phyloP scores from a whole-genome alignment of 495 filamentous ascomycete species.

The Annulohypoxylon stygium region DNA sequence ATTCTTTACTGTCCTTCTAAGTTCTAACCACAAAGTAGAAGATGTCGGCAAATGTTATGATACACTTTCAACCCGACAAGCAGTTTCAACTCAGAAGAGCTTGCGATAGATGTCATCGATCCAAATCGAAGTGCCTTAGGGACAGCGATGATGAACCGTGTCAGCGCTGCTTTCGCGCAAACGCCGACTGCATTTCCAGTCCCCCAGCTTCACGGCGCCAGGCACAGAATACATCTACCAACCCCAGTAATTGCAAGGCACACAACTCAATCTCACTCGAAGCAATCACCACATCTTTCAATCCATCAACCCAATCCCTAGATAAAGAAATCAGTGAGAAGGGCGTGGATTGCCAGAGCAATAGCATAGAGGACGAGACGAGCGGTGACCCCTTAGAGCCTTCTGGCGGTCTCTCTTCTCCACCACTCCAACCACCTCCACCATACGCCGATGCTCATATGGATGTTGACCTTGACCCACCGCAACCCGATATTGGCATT shows the following conservation, averaged over 20 bases:
- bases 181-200: background rate
- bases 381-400: too few species aligned
- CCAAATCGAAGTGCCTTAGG: constrained; percentile 6
- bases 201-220: background rate
- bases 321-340: background rate
- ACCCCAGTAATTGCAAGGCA: background rate
- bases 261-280: background rate
- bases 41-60: background rate
- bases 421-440: background rate
- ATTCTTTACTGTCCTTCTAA: background rate
- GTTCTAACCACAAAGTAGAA: background rate
- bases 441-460: background rate
- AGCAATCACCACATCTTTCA: background rate
- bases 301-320: background rate
- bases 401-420: too few species aligned
- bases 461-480: too few species aligned
- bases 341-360: too few species aligned
- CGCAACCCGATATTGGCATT: background rate
- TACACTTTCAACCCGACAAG: background rate
- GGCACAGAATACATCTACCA: background rate
- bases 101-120: constrained; percentile 6
- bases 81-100: background rate
- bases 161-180: background rate
- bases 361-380: too few species aligned
- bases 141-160: background rate